Conservation (phyloP, 2,329 filamentous ascomycete species). For the Orbilia javanica region DNA sequence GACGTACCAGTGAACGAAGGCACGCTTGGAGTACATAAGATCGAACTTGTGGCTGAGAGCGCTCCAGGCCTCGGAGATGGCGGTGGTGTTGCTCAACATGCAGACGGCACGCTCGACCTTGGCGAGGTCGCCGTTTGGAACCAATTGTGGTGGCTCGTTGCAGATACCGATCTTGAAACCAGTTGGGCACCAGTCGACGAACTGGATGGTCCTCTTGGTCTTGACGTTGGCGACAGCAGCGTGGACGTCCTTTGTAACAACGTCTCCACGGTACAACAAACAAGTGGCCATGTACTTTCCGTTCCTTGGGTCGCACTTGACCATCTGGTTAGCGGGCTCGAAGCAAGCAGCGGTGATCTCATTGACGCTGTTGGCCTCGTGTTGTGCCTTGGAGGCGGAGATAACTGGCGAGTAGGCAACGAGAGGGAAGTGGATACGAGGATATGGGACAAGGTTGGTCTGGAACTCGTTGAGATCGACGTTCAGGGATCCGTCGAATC, state of each 20-base stretch:
- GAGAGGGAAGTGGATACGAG: constrained; percentile 98
- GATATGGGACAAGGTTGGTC: constrained; percentile 99
- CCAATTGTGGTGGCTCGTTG: constrained; percentile 96
- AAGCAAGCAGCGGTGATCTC: constrained; percentile 99
- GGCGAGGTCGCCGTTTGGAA: constrained; percentile 95
- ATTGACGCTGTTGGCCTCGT: constrained; percentile 97
- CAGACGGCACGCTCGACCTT: constrained; percentile 99
- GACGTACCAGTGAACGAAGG: constrained; percentile 99
- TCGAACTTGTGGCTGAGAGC: constrained; percentile 98
- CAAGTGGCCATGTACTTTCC: constrained; percentile 99
- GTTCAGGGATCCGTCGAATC: constrained; percentile 98
- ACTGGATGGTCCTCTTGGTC: constrained; percentile 99
- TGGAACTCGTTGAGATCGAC: constrained; percentile 99
- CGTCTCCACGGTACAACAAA: constrained; percentile 96
- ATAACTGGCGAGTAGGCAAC: constrained; percentile 95
- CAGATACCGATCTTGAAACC: constrained; percentile 99
- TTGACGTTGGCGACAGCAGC: constrained; percentile 93
- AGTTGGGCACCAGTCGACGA: constrained; percentile 99
- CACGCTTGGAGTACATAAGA: constrained; percentile 99
- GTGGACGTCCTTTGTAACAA: constrained; percentile 96
- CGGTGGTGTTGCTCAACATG: constrained; percentile 99
- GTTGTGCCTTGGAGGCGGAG: constrained; percentile 92
- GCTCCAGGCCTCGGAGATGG: constrained; percentile 98
- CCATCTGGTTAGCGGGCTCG: constrained; percentile 99
- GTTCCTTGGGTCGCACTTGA: constrained; percentile 98